A percentile compares a stretch with the other conserved stretches of the same genome.
Evolutionary conservation across 202 grass and related monocot species (phyloP).

Genomic region (Panicum virgatum): DNA sequence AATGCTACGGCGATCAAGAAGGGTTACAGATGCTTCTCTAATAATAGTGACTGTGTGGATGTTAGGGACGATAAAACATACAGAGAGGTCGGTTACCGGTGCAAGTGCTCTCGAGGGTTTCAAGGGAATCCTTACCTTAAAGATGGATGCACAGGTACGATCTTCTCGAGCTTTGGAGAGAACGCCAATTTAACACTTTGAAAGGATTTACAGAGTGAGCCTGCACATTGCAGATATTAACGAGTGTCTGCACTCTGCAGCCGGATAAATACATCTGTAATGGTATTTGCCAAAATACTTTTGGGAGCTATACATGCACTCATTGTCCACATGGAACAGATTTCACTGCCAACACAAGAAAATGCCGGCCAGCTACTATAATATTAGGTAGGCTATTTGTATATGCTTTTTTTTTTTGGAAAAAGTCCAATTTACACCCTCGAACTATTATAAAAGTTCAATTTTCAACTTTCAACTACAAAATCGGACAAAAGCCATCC

Average conservation of each 20-base stretch:
- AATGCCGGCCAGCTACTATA: constrained; percentile 1
- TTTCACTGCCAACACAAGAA: not conserved
- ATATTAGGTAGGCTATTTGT: constrained; percentile 20
- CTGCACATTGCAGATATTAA: constrained; percentile 36
- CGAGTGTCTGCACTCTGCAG: constrained; percentile 30
- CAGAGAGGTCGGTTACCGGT: constrained; percentile 6
- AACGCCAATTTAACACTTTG: not conserved
- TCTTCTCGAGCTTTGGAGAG: not conserved
- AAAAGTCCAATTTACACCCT: too few species aligned
- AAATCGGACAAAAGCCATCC: too few species aligned
- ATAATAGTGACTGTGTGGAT: constrained; percentile 13
- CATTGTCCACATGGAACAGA: constrained; percentile 28
- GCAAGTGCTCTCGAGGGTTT: constrained; percentile 33
- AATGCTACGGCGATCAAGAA: not conserved
- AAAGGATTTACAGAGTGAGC: not conserved
- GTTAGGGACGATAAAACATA: not conserved
- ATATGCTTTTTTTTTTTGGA: too few species aligned
- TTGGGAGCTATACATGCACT: constrained; percentile 19
- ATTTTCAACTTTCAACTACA: too few species aligned
- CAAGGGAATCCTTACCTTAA: constrained; percentile 36
- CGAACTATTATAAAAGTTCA: too few species aligned
- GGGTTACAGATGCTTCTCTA: not conserved
- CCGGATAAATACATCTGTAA: constrained; percentile 6
- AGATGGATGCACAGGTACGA: constrained; percentile 25
- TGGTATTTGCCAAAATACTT: constrained; percentile 30